Evolutionary conservation across 2,329 filamentous ascomycete species (phyloP).

Genomic region (Hirsutella minnesotensis): DNA sequence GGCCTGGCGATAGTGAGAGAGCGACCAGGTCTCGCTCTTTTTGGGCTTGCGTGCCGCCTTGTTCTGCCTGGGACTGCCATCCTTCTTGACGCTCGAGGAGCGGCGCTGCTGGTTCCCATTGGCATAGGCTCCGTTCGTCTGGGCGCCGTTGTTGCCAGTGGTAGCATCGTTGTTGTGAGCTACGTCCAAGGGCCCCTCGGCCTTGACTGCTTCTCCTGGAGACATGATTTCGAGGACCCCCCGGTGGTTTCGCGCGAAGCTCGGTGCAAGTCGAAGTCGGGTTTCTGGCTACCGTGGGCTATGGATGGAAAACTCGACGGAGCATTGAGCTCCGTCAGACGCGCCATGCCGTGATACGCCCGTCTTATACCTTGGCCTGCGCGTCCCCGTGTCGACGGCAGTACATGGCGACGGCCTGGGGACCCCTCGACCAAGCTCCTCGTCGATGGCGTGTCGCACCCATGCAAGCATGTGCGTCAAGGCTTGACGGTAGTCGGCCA

Average conservation of each 20-base stretch:
- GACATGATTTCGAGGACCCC: neutral
- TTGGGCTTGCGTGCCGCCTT: neutral
- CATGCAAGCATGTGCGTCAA: neutral
- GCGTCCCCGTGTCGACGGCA: too few species aligned
- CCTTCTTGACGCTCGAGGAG: neutral
- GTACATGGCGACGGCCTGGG: too few species aligned
- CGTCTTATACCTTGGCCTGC: too few species aligned
- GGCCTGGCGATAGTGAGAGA: slow-evolving; percentile 27
- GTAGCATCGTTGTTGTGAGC: neutral
- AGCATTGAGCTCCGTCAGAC: too few species aligned
- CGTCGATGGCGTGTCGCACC: neutral
- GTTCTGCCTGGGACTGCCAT: neutral
- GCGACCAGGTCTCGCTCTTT: slow-evolving; percentile 6
- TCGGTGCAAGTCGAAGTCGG: too few species aligned
- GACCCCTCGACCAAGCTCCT: too few species aligned
- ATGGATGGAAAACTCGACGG: too few species aligned
- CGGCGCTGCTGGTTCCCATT: slow-evolving; percentile 5
- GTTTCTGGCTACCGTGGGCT: too few species aligned
- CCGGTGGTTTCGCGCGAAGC: neutral
- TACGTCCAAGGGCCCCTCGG: neutral
- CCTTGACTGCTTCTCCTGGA: neutral
- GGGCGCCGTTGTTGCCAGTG: slow-evolving; percentile 10
- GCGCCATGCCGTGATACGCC: too few species aligned
- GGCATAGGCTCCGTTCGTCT: slow-evolving; percentile 7
- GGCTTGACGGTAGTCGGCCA: neutral